Percentiles rank a stretch among this genome's conserved stretches.
Conservation (phyloP, 805 yeast genomes). For the Candida broadrunensis region DNA sequence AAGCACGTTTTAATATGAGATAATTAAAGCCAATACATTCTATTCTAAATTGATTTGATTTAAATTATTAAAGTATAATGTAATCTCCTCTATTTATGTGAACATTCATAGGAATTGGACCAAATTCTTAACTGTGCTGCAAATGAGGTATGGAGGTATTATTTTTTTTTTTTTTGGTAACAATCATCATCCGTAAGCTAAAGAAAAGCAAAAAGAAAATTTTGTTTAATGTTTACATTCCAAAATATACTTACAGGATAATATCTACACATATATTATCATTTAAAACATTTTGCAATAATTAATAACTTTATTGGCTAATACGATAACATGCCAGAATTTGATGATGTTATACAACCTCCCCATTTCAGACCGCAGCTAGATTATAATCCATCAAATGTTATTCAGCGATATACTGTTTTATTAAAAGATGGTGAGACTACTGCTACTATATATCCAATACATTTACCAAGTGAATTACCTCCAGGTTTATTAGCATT, state of each 20-base stretch:
- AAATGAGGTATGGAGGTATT: too few species aligned
- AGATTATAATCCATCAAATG: constrained; percentile 31
- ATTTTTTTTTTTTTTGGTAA: too few species aligned
- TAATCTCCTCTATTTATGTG: too few species aligned
- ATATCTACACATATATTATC: constrained; percentile 28
- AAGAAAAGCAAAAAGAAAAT: too few species aligned
- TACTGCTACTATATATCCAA: constrained; percentile 89
- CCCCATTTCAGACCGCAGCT: constrained; percentile 43
- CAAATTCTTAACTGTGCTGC: too few species aligned
- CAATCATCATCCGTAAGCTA: too few species aligned
- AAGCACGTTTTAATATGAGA: too few species aligned
- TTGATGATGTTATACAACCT: constrained; percentile 49
- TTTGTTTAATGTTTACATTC: constrained; percentile 20
- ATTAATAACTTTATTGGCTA: not conserved
- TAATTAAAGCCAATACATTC: too few species aligned
- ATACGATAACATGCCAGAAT: constrained; percentile 39
- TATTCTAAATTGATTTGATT: too few species aligned
- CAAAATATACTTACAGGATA: constrained; percentile 29
- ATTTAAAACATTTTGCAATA: not conserved
- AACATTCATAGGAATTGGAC: too few species aligned
- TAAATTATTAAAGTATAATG: too few species aligned
- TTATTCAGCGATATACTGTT: constrained; percentile 67
- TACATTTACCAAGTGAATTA: constrained; percentile 59
- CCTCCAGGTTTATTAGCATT: constrained; percentile 81
- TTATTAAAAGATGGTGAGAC: constrained; percentile 85